Conservation (phyloP, 2,329 filamentous ascomycete species). For the Talaromyces sp. region DNA sequence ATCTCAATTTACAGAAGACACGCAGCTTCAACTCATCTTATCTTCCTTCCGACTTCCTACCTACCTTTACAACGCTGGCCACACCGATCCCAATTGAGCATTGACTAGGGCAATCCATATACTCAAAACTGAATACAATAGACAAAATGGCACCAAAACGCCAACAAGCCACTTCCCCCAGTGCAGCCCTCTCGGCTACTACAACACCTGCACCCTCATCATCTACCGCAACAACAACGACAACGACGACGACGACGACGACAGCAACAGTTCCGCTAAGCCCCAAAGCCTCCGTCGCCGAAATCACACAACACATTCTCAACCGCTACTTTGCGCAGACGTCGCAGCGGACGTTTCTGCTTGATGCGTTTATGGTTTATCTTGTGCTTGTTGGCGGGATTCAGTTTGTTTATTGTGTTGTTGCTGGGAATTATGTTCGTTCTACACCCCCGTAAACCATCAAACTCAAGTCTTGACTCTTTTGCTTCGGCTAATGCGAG, state of each 20-base stretch:
- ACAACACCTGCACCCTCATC: background rate
- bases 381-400: constrained; percentile 77
- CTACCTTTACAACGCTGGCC: background rate
- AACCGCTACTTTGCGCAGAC: constrained; percentile 74
- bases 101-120: background rate
- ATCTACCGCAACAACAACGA: constrained; percentile 15
- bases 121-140: background rate
- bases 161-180: constrained; percentile 24
- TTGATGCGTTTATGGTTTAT: constrained; percentile 88
- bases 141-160: constrained; percentile 27
- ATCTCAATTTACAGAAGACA: constrained; percentile 11
- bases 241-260: constrained; percentile 17
- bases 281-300: constrained; percentile 38
- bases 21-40: constrained; percentile 12
- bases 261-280: constrained; percentile 27
- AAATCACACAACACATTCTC: constrained; percentile 67
- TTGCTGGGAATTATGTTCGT: constrained; percentile 91
- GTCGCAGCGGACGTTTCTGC: constrained; percentile 82
- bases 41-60: background rate
- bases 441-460: background rate
- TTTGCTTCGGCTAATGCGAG: background rate
- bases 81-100: background rate
- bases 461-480: too few species aligned
- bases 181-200: background rate
- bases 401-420: constrained; percentile 87